Conservation (phyloP, 352 stramenopile species). For the Phytophthora crassamura region DNA sequence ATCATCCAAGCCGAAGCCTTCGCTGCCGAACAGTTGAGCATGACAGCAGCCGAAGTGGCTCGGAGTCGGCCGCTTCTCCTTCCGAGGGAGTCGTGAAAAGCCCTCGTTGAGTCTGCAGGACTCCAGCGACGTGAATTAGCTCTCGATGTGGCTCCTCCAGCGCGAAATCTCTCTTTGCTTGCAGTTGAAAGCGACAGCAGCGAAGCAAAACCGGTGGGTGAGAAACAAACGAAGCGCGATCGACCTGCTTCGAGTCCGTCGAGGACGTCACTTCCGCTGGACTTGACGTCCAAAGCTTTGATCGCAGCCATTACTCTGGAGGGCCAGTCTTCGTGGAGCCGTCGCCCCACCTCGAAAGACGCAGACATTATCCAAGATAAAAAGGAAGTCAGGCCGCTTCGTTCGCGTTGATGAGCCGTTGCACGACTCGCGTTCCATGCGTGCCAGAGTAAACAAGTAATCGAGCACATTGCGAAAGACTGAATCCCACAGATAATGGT, state of each 20-base stretch:
- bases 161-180: conserved; percentile 26
- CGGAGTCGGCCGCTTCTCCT: background rate
- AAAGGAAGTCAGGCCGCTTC: conserved; percentile 21
- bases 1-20: conserved; percentile 21
- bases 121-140: conserved; percentile 30
- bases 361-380: conserved; percentile 23
- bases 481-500: conserved; percentile 9
- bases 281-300: conserved; percentile 30
- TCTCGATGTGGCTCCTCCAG: conserved; percentile 19
- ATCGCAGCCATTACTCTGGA: conserved; percentile 44
- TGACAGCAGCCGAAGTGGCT: background rate
- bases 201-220: background rate
- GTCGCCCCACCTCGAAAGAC: conserved; percentile 22
- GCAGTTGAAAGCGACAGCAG: background rate
- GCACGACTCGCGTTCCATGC: conserved; percentile 15
- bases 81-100: conserved; percentile 7
- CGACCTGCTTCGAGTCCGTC: conserved; percentile 17
- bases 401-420: background rate
- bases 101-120: conserved; percentile 15
- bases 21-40: background rate
- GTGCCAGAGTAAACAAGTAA: conserved; percentile 12
- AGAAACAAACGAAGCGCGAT: conserved; percentile 1
- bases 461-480: conserved; percentile 17
- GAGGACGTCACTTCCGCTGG: conserved; percentile 15
- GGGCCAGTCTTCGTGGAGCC: conserved; percentile 54